phyloP scores from a whole-genome alignment of 495 filamentous ascomycete species.

The Neurospora tetrasperma region DNA sequence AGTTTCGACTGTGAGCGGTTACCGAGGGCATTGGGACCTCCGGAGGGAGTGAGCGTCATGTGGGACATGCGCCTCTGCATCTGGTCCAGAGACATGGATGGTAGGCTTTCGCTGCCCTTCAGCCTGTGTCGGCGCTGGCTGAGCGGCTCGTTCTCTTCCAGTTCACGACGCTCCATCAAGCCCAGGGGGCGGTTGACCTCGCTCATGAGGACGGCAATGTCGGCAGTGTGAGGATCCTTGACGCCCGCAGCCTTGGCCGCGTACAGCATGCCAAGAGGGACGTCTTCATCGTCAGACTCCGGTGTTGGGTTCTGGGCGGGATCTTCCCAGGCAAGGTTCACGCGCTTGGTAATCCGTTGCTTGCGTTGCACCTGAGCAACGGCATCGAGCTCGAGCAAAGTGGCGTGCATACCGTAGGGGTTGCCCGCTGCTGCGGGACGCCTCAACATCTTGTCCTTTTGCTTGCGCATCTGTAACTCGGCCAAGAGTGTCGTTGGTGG shows the following conservation, averaged over 20 bases:
- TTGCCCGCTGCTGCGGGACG: conserved; percentile 55
- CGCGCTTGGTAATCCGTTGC: conserved; percentile 57
- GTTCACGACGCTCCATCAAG: conserved; percentile 69
- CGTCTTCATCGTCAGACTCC: conserved; percentile 54
- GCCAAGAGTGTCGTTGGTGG: conserved; percentile 84
- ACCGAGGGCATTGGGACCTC: conserved; percentile 1
- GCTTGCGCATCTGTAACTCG: conserved; percentile 82
- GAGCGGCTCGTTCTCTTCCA: conserved; percentile 88
- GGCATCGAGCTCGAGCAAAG: conserved; percentile 80
- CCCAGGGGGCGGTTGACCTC: conserved; percentile 60
- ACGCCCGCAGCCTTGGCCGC: conserved; percentile 44
- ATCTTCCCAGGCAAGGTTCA: conserved; percentile 86
- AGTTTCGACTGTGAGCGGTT: conserved; percentile 19
- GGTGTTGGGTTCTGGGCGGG: conserved; percentile 32
- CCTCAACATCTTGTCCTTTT: conserved; percentile 65
- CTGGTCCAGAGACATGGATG: conserved; percentile 11
- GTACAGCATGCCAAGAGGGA: conserved; percentile 76
- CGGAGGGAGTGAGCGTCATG: conserved; percentile 25
- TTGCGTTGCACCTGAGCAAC: conserved; percentile 80
- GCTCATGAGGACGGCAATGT: conserved; percentile 40
- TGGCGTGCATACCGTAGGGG: conserved; percentile 75
- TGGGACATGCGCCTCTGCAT: conserved; percentile 33
- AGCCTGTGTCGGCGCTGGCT: conserved; percentile 70
- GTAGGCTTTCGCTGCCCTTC: conserved; percentile 38
- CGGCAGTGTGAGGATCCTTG: conserved; percentile 25